Evolutionary conservation across 164 flowering plant genomes (phyloP), one percentile per base, ranked within the genome.

Genomic region (Umbilicus rupestris): DNA sequence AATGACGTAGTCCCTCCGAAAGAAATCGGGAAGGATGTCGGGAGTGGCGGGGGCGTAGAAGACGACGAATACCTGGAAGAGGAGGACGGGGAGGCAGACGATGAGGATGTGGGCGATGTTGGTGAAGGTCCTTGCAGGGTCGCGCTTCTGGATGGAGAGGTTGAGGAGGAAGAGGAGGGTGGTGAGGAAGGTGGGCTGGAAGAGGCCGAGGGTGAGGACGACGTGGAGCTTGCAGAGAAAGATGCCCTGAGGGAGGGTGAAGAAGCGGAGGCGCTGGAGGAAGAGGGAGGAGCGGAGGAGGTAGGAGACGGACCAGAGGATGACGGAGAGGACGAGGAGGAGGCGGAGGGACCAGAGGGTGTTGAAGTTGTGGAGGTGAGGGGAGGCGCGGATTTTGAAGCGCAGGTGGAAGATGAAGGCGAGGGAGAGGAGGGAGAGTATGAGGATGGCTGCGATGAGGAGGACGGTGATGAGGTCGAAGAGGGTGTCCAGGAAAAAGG

Each of bases 331-430:
- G 58, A 85, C 80, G 66, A 89, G 82, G 47, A 84, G 78, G 65
- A 79, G 74, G 0, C 92, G 76, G 62, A 80, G 79, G 57, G 81
- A 62, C 89, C 91, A 89, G 49, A 84, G 78, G 24, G 85, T 75
- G 65, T 77, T 85, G 77, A 88, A 85, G 47, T 72, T 55, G 2
- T 75, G 80, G 29, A 88, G 71, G 29, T 73, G 79, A 24, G 26
- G 75, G 17, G 77, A 66, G 58, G 68, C 28, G 2, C 72, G 76
- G 37, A 83, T 68, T 29, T 73, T 83, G 63, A 83, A 12, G 30
- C 78, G 74, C 64, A 88, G 83, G 69, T 78, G 77, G 76, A 86
- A 62, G 68, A 85, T 75, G 76, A 80, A 80, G 64, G 29, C 24
- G 65, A 83, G 55, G 31, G 89, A 80, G 63, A 85, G 26, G 55